Percentiles rank a stretch among this genome's conserved stretches.
Evolutionary conservation across 2,329 filamentous ascomycete genomes (phyloP).

Genomic region (Aurifilum marmelostoma): DNA sequence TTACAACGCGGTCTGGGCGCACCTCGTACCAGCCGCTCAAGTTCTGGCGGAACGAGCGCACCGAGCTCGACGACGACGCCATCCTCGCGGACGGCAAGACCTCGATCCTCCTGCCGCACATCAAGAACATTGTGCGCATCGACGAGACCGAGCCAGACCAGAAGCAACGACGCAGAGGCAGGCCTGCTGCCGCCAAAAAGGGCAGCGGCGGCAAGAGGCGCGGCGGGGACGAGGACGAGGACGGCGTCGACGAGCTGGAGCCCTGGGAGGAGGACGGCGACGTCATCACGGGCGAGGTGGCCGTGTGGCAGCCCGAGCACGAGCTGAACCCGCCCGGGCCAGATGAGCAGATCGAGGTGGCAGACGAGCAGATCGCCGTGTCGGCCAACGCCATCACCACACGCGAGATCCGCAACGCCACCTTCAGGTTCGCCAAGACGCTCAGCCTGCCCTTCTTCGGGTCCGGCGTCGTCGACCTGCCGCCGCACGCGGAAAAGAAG

Average conservation of each 20-base stretch:
- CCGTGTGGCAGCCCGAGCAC: constrained; percentile 64
- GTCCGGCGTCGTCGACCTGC: constrained; percentile 85
- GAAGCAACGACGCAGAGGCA: constrained; percentile 25
- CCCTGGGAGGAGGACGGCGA: constrained; percentile 74
- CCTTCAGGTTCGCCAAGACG: constrained; percentile 88
- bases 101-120: constrained; percentile 66
- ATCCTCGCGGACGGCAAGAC: constrained; percentile 47
- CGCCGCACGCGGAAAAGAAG: constrained; percentile 80
- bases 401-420: constrained; percentile 63
- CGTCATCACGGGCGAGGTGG: constrained; percentile 64
- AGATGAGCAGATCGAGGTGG: constrained; percentile 58
- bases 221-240: constrained; percentile 57
- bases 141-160: constrained; percentile 57
- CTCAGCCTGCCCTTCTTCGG: constrained; percentile 85
- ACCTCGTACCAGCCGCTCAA: constrained; percentile 77
- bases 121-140: constrained; percentile 77
- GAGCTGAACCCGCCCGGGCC: constrained; percentile 57
- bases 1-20: constrained; percentile 74
- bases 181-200: constrained; percentile 24
- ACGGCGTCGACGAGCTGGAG: constrained; percentile 61
- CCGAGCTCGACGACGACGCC: constrained; percentile 65
- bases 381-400: constrained; percentile 60
- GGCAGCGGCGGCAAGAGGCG: constrained; percentile 35
- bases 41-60: constrained; percentile 84
- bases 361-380: constrained; percentile 60